Evolutionary conservation across 768 basidiomycete genomes (phyloP).

Genomic region (Grammothele lineata): DNA sequence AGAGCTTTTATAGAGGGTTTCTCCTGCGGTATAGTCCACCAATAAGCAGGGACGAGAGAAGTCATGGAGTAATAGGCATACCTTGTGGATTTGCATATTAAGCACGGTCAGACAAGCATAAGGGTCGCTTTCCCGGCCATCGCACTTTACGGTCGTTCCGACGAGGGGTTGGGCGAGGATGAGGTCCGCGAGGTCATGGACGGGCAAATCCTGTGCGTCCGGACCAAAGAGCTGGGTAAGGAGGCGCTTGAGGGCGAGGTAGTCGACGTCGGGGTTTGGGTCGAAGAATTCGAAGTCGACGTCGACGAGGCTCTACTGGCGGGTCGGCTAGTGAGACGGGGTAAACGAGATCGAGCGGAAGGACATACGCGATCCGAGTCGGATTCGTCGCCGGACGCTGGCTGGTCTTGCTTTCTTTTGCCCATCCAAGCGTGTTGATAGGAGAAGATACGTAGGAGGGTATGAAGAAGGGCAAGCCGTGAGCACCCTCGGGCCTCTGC

Average conservation of each 20-base stretch:
- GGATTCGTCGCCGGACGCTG: conserved; percentile 12
- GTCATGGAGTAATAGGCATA: conserved; percentile 20
- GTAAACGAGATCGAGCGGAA: neutral
- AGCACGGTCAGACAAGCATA: conserved; percentile 84
- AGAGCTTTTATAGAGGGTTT: conserved; percentile 69
- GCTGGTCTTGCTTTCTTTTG: conserved; percentile 12
- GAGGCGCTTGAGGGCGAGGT: conserved; percentile 78
- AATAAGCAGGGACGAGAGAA: neutral
- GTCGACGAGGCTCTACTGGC: conserved; percentile 62
- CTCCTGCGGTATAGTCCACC: conserved; percentile 41
- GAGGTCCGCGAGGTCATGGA: conserved; percentile 75
- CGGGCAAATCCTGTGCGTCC: conserved; percentile 69
- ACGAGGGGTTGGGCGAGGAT: conserved; percentile 70
- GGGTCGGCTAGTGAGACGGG: conserved; percentile 7
- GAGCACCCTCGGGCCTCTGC: too few species aligned
- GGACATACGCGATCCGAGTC: conserved; percentile 17
- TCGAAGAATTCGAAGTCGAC: conserved; percentile 95
- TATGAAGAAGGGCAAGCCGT: neutral
- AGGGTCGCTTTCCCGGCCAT: conserved; percentile 86
- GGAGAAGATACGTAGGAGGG: too few species aligned
- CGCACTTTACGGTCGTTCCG: conserved; percentile 91
- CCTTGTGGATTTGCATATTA: conserved; percentile 68
- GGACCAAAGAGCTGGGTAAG: conserved; percentile 63
- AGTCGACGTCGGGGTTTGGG: conserved; percentile 77
- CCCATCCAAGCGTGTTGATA: too few species aligned